Conservation (phyloP, 2,329 filamentous ascomycete species). For the Fusarium mexicanum region DNA sequence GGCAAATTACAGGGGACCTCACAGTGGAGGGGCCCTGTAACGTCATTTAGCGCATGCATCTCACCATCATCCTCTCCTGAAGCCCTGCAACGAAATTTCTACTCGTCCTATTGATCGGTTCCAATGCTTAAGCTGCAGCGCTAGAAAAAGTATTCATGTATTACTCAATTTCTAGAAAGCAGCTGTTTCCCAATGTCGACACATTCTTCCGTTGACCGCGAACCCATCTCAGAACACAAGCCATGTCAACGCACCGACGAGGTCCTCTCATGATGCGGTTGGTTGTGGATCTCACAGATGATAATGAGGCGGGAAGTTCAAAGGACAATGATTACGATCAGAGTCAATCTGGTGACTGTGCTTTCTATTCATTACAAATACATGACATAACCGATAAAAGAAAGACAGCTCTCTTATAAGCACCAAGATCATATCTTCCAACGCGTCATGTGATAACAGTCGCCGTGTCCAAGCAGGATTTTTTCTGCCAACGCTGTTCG, state of each 20-base stretch:
- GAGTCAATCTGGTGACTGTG: background rate
- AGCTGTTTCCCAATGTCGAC: no score
- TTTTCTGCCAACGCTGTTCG: background rate
- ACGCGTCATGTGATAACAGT: background rate
- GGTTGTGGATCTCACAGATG: background rate
- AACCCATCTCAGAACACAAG: background rate
- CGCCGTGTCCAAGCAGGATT: background rate
- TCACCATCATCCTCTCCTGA: background rate
- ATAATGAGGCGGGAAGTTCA: no score
- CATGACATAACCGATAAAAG: background rate
- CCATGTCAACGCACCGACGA: no score
- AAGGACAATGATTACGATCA: no score
- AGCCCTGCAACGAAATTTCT: background rate
- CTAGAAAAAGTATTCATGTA: background rate
- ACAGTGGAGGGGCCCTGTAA: background rate
- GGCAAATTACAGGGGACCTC: no score
- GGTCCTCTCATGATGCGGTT: background rate
- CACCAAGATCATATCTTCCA: background rate
- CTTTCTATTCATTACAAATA: background rate
- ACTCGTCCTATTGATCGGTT: background rate
- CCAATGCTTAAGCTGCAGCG: background rate
- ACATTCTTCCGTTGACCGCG: background rate
- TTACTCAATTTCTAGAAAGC: no score
- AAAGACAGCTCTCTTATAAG: background rate
- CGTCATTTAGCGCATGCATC: background rate